Base-by-base conservation (phyloP, 768 basidiomycete species). In the Lactifluus pinguis region DNA sequence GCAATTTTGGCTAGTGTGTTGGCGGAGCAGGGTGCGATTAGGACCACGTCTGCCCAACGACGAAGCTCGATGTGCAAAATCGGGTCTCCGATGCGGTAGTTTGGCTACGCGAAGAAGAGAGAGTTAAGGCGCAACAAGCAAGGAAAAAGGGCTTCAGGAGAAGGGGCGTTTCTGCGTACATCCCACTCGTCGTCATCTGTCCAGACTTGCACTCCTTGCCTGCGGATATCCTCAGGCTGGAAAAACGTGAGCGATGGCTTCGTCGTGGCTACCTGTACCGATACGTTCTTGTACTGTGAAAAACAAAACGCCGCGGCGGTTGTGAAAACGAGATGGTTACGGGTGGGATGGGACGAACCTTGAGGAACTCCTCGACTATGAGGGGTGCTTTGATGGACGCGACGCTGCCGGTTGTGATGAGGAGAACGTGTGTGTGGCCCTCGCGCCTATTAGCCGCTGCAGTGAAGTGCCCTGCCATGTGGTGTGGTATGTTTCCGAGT, bases 61-160 rank as follows among this genome's bases (percentile, higher is more conserved):
- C 93, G 75, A 2, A 97, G 83, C 74, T 99, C 94, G 59, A 98
- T 98, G 72, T 99, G 97, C 30, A 98, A 79, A 57, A 98, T 95
- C 0, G 93, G 92, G 67, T 98, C 89, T 1, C 93, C 90, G 50
- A 95, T 82, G 62, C 80, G 81, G 69, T 83, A 90, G 67, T 79
- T 80, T 25, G 76, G 80, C 93, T 95, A 32, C 17, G 1, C n/a
- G 6, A 25, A 11, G 45, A 17, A 19, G 21, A 29, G 19, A 29
- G 9, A n/a, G n/a, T n/a, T 34, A 9, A 34, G 9, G 14, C 6
- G 3, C 11, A 54, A 2, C 11, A 7, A 42, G 25, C 25, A 15
- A 17, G 36, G 4, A 6, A 4, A 41, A 6, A 75, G 19, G 15
- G 41, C 15, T 15, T 39, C 38, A 3, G 11, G 13, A 5, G 38